A percentile compares a stretch with the other conserved stretches of the same genome.
Evolutionary conservation across 768 basidiomycete species (phyloP).

Genomic region (Boletus rex-veris): DNA sequence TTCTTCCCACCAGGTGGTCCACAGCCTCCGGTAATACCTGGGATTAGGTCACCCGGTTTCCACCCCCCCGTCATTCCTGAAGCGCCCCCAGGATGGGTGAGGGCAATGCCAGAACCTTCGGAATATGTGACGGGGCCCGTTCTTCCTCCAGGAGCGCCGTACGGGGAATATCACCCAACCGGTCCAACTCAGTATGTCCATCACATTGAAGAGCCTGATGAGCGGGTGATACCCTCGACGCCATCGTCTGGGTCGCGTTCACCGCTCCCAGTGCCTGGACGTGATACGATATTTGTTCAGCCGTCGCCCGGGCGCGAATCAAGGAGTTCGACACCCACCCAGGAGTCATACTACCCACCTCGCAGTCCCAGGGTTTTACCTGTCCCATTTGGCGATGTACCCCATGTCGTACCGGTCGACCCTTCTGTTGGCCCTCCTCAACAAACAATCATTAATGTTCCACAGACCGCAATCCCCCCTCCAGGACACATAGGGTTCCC

Average conservation of each 20-base stretch:
- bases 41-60: neutral
- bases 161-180: conserved; percentile 1
- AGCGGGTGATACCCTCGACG: conserved; percentile 20
- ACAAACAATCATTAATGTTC: conserved; percentile 13
- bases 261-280: conserved; percentile 21
- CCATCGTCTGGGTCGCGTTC: conserved; percentile 15
- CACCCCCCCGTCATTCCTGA: conserved; percentile 28
- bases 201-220: conserved; percentile 13
- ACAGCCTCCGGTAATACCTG: conserved; percentile 25
- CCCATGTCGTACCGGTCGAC: conserved; percentile 17
- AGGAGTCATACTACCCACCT: conserved; percentile 18
- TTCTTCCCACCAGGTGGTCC: conserved; percentile 20
- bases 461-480: conserved; percentile 14
- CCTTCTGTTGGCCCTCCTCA: conserved; percentile 11
- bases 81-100: conserved; percentile 8
- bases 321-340: conserved; percentile 24
- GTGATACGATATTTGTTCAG: conserved; percentile 11
- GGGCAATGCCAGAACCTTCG: conserved; percentile 25
- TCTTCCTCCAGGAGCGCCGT: conserved; percentile 34
- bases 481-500: conserved; percentile 22
- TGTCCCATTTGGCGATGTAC: conserved; percentile 10
- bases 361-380: conserved; percentile 12
- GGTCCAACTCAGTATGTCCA: conserved; percentile 7
- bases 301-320: conserved; percentile 14
- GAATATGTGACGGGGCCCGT: conserved; percentile 26